Percentiles rank a stretch among this genome's conserved stretches.
Evolutionary conservation across 169 alveolate genomes (phyloP).

Genomic region (Ichthyophthirius multifiliis): DNA sequence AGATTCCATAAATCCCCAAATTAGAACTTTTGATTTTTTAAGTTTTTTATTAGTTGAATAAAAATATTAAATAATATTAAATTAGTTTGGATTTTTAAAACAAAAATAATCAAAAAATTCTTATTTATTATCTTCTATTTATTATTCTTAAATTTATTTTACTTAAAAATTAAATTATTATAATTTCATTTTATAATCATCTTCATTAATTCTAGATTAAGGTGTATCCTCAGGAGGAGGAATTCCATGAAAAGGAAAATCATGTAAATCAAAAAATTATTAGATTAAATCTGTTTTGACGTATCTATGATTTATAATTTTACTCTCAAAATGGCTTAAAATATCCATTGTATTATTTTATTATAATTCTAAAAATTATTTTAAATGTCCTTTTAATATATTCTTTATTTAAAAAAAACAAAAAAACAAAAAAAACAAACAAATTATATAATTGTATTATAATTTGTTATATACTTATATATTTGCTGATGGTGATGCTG

Average conservation of each 20-base stretch:
- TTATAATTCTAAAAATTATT: background rate
- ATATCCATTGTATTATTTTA: background rate
- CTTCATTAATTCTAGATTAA: too few relatives aligned
- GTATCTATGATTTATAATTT: background rate
- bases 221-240: too few relatives aligned
- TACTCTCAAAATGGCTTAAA: background rate
- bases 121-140: background rate
- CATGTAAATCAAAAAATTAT: too few relatives aligned
- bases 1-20: constrained; percentile 6
- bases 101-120: background rate
- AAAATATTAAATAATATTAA: background rate
- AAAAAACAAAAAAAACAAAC: too few relatives aligned
- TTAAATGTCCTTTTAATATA: background rate
- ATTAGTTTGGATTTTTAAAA: background rate
- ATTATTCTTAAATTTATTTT: background rate
- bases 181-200: background rate
- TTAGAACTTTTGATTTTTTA: background rate
- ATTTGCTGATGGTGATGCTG: background rate
- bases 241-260: too few relatives aligned
- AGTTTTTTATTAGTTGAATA: background rate
- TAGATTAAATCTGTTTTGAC: background rate
- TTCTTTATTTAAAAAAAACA: background rate
- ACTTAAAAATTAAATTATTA: background rate
- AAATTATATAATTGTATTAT: too few relatives aligned
- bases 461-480: background rate